Base-by-base conservation (phyloP, 345 rosid species). In the Syzygium oleosum region DNA sequence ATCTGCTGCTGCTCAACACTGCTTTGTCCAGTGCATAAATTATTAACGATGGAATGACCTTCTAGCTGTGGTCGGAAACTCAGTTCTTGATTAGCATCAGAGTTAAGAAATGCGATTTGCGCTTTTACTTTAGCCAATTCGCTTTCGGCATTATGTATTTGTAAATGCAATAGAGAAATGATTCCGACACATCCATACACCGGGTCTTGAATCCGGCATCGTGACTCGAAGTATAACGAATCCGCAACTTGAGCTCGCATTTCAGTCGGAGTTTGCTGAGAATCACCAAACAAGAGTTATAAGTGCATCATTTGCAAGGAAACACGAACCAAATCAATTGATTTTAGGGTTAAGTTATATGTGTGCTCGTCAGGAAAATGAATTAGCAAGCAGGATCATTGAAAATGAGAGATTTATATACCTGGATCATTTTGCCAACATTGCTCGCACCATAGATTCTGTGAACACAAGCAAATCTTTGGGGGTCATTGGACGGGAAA, bases 361-460 rank as follows among this genome's bases (percentile, higher is more conserved):
- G 14, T 68, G 13, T 56, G 49, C 31, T 31, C 38, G n/a, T 53
- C 86, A 19, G 34, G 86, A 68, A 23, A 43, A 87, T 11, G 84
- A 21, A 78, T 21, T 25, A 27, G 56, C 55, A 78, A 52, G 79
- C 46, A 87, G 55, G 54, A 43, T 10, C n/a, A 51, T 52, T 53
- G 14, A 54, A 65, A 34, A 68, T 4, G 46, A 68, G 46, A 34
- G 23, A 87, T 85, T 14, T 9, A 83, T 7, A 6, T 91, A 94
- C 97, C 94, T 94, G 95, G 84, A 96, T 94, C 93, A 95, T 87
- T 84, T 93, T 94, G 84, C 91, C 93, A 85, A 94, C 97, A 85
- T 94, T 95, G 88, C 96, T 94, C 79, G 99, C 98, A 27, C 98
- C 98, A 90, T 94, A 93, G 90, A 95, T 92, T 91, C 89, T 91